Percentiles rank a stretch among this genome's conserved stretches.
Conservation (phyloP, 495 filamentous ascomycete species). For the Xylaria grammica region DNA sequence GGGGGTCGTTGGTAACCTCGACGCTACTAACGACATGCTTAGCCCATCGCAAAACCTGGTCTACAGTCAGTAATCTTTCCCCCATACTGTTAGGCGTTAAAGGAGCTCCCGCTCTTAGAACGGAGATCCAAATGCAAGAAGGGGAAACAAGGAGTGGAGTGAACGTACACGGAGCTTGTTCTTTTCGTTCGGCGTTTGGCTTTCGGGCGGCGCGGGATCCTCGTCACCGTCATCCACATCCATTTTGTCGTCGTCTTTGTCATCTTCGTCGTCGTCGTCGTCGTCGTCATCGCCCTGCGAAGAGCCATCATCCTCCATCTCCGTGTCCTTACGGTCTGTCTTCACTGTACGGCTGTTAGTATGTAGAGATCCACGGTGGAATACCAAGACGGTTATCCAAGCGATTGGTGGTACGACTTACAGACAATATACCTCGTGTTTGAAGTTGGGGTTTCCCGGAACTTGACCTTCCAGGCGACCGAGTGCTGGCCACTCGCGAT, state of each 20-base stretch:
- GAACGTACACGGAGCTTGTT: neutral
- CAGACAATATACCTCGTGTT: neutral
- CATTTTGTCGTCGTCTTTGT: neutral
- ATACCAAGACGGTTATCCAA: neutral
- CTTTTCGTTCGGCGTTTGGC: neutral
- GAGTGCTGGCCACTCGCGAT: neutral
- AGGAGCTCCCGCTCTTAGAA: too few species aligned
- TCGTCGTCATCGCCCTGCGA: neutral
- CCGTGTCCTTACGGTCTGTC: neutral
- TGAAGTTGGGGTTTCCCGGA: neutral
- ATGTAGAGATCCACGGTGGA: neutral
- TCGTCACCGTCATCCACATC: neutral
- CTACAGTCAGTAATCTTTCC: neutral
- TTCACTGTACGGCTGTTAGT: neutral
- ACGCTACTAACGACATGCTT: constrained; percentile 9
- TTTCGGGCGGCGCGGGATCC: neutral
- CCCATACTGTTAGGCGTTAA: too few species aligned
- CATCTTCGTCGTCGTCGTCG: neutral
- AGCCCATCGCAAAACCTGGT: constrained; percentile 12
- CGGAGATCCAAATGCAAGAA: too few species aligned
- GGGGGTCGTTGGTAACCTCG: neutral
- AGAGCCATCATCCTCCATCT: too few species aligned
- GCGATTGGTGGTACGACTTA: neutral
- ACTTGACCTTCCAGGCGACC: constrained; percentile 6
- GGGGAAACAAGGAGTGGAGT: neutral